Percentiles rank a stretch among this genome's conserved stretches.
Evolutionary conservation across 2,329 filamentous ascomycete species (phyloP).

Genomic region (Pseudogymnoascus pannorum): DNA sequence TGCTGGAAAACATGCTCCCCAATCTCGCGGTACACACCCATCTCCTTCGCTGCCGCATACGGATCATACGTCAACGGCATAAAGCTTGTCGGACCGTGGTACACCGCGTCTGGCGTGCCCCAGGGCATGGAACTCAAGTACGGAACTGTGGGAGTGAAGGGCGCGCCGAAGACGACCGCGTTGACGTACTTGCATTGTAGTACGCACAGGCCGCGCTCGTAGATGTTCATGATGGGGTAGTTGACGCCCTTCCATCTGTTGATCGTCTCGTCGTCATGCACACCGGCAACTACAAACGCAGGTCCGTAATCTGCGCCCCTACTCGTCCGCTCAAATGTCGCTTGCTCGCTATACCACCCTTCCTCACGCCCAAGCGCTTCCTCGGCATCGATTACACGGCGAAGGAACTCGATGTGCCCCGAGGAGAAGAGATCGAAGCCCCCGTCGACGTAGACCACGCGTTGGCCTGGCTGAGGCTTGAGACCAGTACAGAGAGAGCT

Average conservation of each 20-base stretch:
- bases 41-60: conserved; percentile 70
- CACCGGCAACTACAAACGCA: conserved; percentile 81
- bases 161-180: conserved; percentile 81
- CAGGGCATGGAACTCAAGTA: conserved; percentile 72
- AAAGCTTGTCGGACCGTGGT: conserved; percentile 82
- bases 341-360: conserved; percentile 68
- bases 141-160: conserved; percentile 71
- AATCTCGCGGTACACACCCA: conserved; percentile 80
- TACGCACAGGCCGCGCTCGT: conserved; percentile 90
- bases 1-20: conserved; percentile 70
- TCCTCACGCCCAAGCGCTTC: conserved; percentile 57
- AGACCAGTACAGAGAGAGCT: conserved; percentile 61
- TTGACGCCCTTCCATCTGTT: conserved; percentile 96
- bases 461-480: conserved; percentile 67
- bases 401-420: conserved; percentile 92
- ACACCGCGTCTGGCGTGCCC: conserved; percentile 70
- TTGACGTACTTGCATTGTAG: conserved; percentile 92
- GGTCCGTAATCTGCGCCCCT: conserved; percentile 68
- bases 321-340: conserved; percentile 54
- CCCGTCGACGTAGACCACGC: conserved; percentile 89
- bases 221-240: conserved; percentile 99
- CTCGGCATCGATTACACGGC: conserved; percentile 67
- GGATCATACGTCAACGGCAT: conserved; percentile 61
- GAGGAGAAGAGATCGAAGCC: conserved; percentile 96
- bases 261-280: conserved; percentile 92